Conservation (phyloP, 495 filamentous ascomycete genomes). For the Aspergillus indologenus region DNA sequence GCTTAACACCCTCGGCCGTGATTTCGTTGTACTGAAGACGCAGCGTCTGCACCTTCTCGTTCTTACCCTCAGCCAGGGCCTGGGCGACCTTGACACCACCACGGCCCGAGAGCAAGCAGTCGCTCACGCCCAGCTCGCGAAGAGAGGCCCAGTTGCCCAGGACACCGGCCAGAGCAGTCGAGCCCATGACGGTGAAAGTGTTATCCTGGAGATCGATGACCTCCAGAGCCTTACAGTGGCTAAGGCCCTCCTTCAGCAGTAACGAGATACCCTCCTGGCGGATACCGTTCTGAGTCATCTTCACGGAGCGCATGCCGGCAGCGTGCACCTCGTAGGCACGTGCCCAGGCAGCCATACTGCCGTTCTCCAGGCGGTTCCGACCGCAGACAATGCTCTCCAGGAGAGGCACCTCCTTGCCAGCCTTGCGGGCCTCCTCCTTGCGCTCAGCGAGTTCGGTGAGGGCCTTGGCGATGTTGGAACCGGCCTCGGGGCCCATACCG, state of each 20-base stretch:
- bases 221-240: conserved; percentile 59
- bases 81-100: conserved; percentile 71
- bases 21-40: conserved; percentile 95
- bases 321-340: conserved; percentile 77
- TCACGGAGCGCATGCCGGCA: conserved; percentile 70
- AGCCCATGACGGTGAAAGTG: conserved; percentile 83
- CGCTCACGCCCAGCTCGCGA: conserved; percentile 81
- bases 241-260: conserved; percentile 73
- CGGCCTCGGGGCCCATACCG: conserved; percentile 89
- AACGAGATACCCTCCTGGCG: conserved; percentile 84
- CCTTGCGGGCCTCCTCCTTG: conserved; percentile 71
- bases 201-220: conserved; percentile 94
- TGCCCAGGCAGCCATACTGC: conserved; percentile 93
- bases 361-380: conserved; percentile 91
- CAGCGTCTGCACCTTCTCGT: conserved; percentile 72
- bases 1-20: conserved; percentile 65
- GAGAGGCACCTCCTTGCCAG: conserved; percentile 66
- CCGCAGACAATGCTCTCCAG: conserved; percentile 95
- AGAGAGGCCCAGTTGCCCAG: conserved; percentile 71
- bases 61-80: conserved; percentile 70
- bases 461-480: conserved; percentile 78
- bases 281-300: conserved; percentile 99
- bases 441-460: conserved; percentile 71
- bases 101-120: conserved; percentile 78
- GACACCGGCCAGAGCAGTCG: conserved; percentile 72